Conservation (phyloP, 495 filamentous ascomycete species). For the Chaetomium cochliodes region DNA sequence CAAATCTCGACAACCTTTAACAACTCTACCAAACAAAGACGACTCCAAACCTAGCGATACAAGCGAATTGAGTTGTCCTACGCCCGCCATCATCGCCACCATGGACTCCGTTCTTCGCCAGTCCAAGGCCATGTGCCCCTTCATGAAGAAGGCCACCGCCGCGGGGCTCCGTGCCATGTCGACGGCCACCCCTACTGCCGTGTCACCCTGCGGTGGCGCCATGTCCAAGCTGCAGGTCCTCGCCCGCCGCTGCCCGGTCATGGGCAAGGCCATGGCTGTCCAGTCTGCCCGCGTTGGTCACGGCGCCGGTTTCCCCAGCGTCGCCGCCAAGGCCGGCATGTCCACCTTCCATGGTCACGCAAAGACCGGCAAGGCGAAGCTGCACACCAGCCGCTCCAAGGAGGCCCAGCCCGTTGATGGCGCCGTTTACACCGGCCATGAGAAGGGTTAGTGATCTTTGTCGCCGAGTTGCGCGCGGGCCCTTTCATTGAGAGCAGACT, state of each 20-base stretch:
- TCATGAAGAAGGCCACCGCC: slow-evolving; percentile 90
- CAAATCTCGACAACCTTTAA: not conserved
- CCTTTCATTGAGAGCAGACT: not conserved
- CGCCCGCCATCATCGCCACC: slow-evolving; percentile 42
- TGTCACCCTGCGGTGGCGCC: slow-evolving; percentile 77
- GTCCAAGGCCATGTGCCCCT: slow-evolving; percentile 92
- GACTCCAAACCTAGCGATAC: not conserved
- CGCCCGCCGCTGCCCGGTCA: slow-evolving; percentile 93
- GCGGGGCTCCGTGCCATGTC: slow-evolving; percentile 85
- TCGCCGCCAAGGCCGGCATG: slow-evolving; percentile 43
- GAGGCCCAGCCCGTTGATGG: slow-evolving; percentile 70
- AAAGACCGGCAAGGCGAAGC: slow-evolving; percentile 60
- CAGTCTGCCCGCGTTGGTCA: slow-evolving; percentile 62
- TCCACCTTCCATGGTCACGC: slow-evolving; percentile 47
- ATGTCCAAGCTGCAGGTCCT: slow-evolving; percentile 97
- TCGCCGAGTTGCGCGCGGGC: not conserved
- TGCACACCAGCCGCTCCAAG: slow-evolving; percentile 75
- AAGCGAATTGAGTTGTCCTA: not conserved
- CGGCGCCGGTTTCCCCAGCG: slow-evolving; percentile 26
- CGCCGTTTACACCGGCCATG: slow-evolving; percentile 52
- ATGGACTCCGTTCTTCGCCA: slow-evolving; percentile 96
- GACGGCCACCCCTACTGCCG: slow-evolving; percentile 67
- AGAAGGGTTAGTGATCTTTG: slow-evolving; percentile 52
- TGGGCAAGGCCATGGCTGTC: slow-evolving; percentile 94
- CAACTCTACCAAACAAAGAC: slow-evolving; percentile 1